Evolutionary conservation across 129 eudicot genomes (phyloP).

Genomic region (Deinandra increscens): DNA sequence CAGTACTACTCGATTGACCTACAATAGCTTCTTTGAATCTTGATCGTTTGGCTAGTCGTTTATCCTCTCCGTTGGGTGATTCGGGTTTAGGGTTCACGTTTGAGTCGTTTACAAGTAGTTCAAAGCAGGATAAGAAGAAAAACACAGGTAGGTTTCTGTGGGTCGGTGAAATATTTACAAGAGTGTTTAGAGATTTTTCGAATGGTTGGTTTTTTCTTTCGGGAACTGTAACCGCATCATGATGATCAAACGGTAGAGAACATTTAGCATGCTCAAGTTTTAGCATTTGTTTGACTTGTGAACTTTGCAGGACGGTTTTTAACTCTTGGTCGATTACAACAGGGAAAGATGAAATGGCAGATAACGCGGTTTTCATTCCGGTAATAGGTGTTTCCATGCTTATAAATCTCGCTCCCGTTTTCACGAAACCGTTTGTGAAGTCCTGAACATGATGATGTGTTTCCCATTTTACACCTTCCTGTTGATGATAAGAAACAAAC

Average conservation of each 20-base stretch:
- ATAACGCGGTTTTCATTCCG: slow-evolving; percentile 62
- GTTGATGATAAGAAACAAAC: slow-evolving; percentile 9
- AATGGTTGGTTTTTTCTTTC: slow-evolving; percentile 33
- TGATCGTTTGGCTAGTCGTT: slow-evolving; percentile 11
- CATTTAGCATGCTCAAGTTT: slow-evolving; percentile 38
- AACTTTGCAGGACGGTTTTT: slow-evolving; percentile 25
- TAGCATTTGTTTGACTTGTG: slow-evolving; percentile 28
- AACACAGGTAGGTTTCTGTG: slow-evolving; percentile 31
- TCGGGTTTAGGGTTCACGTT: slow-evolving; percentile 21
- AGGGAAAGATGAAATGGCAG: slow-evolving; percentile 36
- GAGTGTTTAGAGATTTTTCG: slow-evolving; percentile 31
- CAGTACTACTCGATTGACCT: slow-evolving; percentile 18
- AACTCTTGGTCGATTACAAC: slow-evolving; percentile 31
- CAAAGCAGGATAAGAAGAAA: slow-evolving; percentile 58
- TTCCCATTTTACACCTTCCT: slow-evolving; percentile 73
- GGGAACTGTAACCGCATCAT: slow-evolving; percentile 41
- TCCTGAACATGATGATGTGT: slow-evolving; percentile 34
- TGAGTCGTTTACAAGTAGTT: slow-evolving; percentile 35
- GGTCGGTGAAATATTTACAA: slow-evolving; percentile 21
- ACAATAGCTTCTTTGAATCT: background rate
- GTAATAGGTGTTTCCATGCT: slow-evolving; percentile 44
- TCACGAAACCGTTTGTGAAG: slow-evolving; percentile 18
- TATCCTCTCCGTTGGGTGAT: background rate
- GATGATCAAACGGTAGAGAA: slow-evolving; percentile 36
- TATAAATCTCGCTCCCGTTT: slow-evolving; percentile 48